Conservation (phyloP, 352 stramenopile genomes). For the Globisporangium cylindrosporum region DNA sequence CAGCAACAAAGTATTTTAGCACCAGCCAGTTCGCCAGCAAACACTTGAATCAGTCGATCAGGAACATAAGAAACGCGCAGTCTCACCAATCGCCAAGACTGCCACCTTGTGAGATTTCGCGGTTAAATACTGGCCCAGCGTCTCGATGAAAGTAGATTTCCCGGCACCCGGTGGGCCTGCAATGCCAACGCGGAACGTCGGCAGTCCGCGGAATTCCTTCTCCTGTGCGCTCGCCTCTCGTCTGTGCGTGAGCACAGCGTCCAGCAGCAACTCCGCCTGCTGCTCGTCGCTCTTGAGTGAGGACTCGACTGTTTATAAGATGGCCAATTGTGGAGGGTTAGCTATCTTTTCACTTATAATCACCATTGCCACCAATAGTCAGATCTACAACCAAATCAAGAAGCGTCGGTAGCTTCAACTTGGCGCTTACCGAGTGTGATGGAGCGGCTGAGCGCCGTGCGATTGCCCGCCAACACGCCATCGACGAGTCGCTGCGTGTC, state of each 20-base stretch:
- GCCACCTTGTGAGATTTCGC: conserved; percentile 85
- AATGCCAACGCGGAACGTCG: conserved; percentile 89
- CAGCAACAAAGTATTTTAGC: not conserved
- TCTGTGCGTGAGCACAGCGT: conserved; percentile 70
- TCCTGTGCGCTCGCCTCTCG: conserved; percentile 36
- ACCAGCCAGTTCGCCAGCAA: not conserved
- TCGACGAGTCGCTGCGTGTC: conserved; percentile 52
- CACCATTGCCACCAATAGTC: not conserved
- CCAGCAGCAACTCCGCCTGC: conserved; percentile 86
- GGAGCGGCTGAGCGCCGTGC: conserved; percentile 64
- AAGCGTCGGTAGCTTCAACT: conserved; percentile 3
- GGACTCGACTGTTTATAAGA: conserved; percentile 67
- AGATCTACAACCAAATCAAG: not conserved
- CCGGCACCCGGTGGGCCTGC: conserved; percentile 92
- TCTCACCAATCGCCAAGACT: conserved; percentile 89
- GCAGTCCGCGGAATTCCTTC: conserved; percentile 20
- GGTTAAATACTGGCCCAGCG: conserved; percentile 89
- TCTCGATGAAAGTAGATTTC: conserved; percentile 98
- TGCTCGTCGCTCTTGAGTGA: conserved; percentile 62
- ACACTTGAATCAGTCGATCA: not conserved
- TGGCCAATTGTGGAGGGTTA: not conserved
- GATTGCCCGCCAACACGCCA: conserved; percentile 49
- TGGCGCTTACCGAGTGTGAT: conserved; percentile 60
- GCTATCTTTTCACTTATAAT: not conserved
- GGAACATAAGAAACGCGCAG: not conserved